Evolutionary conservation across 495 filamentous ascomycete genomes (phyloP).

Genomic region (Friedmanniomyces endolithicus): DNA sequence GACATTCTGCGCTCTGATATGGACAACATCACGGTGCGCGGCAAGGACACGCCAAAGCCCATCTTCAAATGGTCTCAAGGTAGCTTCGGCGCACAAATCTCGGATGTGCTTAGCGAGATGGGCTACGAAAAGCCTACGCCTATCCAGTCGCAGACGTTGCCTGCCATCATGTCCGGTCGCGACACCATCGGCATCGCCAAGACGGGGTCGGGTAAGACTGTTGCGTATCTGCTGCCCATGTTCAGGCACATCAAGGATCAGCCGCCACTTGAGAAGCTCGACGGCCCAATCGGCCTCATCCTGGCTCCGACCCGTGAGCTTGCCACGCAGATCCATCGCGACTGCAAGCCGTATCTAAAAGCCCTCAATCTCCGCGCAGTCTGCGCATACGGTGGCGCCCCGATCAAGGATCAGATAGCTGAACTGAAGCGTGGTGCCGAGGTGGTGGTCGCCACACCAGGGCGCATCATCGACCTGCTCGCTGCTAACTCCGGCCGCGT

Average conservation of each 20-base stretch:
- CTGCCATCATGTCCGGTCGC: constrained; percentile 88
- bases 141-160: constrained; percentile 91
- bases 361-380: constrained; percentile 77
- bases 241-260: constrained; percentile 97
- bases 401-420: constrained; percentile 96
- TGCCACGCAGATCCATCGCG: constrained; percentile 85
- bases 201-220: constrained; percentile 97
- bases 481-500: constrained; percentile 86
- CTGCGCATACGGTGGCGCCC: constrained; percentile 90
- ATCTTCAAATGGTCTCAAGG: constrained; percentile 96
- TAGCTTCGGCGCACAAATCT: constrained; percentile 69
- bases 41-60: constrained; percentile 77
- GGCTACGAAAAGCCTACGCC: constrained; percentile 84
- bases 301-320: constrained; percentile 94
- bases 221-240: constrained; percentile 90
- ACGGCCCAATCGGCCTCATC: constrained; percentile 78
- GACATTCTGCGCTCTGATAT: constrained; percentile 71
- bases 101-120: constrained; percentile 74
- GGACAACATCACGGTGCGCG: constrained; percentile 87
- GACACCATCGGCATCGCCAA: constrained; percentile 96
- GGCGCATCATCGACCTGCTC: constrained; percentile 92
- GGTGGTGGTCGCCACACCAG: constrained; percentile 88
- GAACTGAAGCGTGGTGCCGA: constrained; percentile 91
- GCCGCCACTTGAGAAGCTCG: constrained; percentile 62
- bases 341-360: constrained; percentile 87